phyloP scores from a whole-genome alignment of 192 early-diverging fungal genomes.

The Rhizophagus sp. region DNA sequence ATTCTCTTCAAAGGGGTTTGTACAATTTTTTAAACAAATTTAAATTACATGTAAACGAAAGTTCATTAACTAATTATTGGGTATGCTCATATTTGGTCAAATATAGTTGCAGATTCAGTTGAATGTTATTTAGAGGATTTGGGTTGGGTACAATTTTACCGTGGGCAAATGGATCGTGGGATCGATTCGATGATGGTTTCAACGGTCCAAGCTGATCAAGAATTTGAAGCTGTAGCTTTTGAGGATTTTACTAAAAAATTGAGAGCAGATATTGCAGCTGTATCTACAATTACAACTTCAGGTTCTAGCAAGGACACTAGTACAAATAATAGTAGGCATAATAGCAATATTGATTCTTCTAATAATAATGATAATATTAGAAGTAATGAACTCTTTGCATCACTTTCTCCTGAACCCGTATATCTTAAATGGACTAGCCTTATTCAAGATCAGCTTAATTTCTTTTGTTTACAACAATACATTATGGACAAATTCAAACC shows the following conservation, averaged over 20 bases:
- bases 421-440: slow-evolving; percentile 30
- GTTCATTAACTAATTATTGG: neutral
- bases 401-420: slow-evolving; percentile 1
- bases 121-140: slow-evolving; percentile 30
- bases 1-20: slow-evolving; percentile 11
- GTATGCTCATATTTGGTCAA: neutral
- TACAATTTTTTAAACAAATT: neutral
- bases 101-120: slow-evolving; percentile 21
- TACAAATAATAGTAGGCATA: neutral
- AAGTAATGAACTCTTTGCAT: slow-evolving; percentile 26
- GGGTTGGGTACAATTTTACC: slow-evolving; percentile 33
- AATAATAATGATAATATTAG: neutral
- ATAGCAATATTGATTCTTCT: neutral
- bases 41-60: neutral
- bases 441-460: slow-evolving; percentile 31
- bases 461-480: slow-evolving; percentile 25
- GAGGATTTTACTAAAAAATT: slow-evolving; percentile 28
- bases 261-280: slow-evolving; percentile 22
- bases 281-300: slow-evolving; percentile 22
- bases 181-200: slow-evolving; percentile 30
- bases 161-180: slow-evolving; percentile 30
- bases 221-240: slow-evolving; percentile 30
- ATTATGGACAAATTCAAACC: slow-evolving; percentile 34
- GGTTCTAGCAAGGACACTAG: slow-evolving; percentile 13
- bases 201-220: slow-evolving; percentile 27